These are phyloP conservation scores for Debaryomyces tyrocola DNA, from an alignment of 805 yeast species.

Conservation along the genomic window DNA sequence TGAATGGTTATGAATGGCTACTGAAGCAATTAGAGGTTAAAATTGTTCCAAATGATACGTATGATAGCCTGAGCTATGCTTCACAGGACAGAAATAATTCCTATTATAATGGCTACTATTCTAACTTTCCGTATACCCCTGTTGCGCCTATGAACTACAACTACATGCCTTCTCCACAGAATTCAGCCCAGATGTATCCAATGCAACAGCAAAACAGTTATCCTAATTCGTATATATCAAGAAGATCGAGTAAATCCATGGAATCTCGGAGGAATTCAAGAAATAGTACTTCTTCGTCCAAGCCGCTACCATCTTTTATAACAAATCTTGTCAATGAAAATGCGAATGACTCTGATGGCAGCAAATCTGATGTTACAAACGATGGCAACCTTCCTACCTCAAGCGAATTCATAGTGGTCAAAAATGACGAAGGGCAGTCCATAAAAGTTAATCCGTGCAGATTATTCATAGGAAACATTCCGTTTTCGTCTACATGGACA, in stretches of 20 bases:
- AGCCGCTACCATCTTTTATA: slow-evolving; percentile 26
- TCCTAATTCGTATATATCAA: slow-evolving; percentile 6
- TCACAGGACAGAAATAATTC: background rate
- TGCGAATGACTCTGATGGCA: background rate
- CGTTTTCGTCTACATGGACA: slow-evolving; percentile 44
- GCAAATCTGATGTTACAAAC: slow-evolving; percentile 5
- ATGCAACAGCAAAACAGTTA: background rate
- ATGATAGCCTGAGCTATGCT: background rate
- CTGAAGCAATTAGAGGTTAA: slow-evolving; percentile 15
- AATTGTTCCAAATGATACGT: slow-evolving; percentile 5
- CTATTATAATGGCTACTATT: slow-evolving; percentile 4
- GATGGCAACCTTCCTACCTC: slow-evolving; percentile 1
- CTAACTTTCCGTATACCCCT: slow-evolving; percentile 1
- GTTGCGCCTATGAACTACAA: background rate
- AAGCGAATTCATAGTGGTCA: slow-evolving; percentile 14
- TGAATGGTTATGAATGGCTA: slow-evolving; percentile 28
- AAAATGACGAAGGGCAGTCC: slow-evolving; percentile 23
- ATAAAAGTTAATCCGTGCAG: slow-evolving; percentile 43
- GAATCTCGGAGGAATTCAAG: slow-evolving; percentile 13
- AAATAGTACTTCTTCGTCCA: slow-evolving; percentile 5
- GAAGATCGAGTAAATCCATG: slow-evolving; percentile 12
- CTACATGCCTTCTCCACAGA: slow-evolving; percentile 1
- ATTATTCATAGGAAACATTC: slow-evolving; percentile 57
- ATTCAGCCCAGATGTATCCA: background rate
- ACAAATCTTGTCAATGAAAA: slow-evolving; percentile 19